A percentile compares a stretch with the other conserved stretches of the same genome.
phyloP scores from a whole-genome alignment of 2,329 filamentous ascomycete genomes.

The Metarhizium anisopliae region DNA sequence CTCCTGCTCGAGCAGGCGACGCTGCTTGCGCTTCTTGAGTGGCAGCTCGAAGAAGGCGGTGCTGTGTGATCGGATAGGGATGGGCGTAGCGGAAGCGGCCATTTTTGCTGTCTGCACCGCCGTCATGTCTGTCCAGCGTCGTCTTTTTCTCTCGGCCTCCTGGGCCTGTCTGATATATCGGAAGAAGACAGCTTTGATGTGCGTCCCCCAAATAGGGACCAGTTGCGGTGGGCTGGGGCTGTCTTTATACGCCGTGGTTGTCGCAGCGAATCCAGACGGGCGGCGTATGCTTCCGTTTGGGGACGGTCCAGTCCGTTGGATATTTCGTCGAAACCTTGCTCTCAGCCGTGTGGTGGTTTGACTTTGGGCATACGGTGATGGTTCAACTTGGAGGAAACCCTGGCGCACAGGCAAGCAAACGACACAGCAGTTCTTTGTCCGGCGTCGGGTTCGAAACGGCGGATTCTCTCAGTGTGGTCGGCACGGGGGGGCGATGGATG shows the following conservation, averaged over 20 bases:
- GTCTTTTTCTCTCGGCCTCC: not conserved
- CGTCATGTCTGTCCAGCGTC: constrained; percentile 1
- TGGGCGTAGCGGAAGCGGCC: constrained; percentile 5
- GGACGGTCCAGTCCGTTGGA: not conserved
- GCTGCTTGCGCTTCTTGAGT: constrained; percentile 13
- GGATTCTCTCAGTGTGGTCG: not conserved
- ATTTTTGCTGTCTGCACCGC: constrained; percentile 3
- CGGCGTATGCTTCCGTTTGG: not conserved
- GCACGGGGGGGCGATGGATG: too few relatives aligned
- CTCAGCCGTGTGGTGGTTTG: not conserved
- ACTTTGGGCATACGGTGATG: not conserved
- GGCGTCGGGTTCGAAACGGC: not conserved
- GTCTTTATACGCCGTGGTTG: not conserved
- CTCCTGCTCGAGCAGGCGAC: constrained; percentile 11
- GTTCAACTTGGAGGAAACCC: not conserved
- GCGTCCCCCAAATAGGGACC: not conserved
- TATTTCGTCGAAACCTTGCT: not conserved
- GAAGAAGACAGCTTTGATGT: not conserved
- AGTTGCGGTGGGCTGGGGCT: not conserved
- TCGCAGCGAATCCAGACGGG: not conserved
- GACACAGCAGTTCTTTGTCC: not conserved
- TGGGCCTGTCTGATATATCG: not conserved
- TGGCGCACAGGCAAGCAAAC: not conserved
- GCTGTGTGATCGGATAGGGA: constrained; percentile 7
- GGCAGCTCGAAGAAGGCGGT: constrained; percentile 15